These are phyloP conservation scores for Exophiala aquamarina DNA, from an alignment of 2,329 filamentous ascomycete genomes.

Conservation along the genomic window DNA sequence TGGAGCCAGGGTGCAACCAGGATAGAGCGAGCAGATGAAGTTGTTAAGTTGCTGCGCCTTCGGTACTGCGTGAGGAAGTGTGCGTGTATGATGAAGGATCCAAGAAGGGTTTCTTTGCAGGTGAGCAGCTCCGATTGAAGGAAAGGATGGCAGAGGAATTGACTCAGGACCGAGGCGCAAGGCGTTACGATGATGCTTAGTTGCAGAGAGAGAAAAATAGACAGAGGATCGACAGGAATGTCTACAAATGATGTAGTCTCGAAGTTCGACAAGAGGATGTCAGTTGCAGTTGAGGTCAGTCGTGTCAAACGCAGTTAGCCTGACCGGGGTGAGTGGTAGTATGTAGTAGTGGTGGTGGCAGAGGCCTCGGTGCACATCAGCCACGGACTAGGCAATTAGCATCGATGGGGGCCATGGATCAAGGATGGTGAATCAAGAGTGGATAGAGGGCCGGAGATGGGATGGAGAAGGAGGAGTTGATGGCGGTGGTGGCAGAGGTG, in stretches of 20 bases:
- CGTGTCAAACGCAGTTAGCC: no score
- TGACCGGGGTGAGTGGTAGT: constrained; percentile 11
- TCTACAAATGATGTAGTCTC: constrained; percentile 1
- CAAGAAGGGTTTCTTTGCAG: constrained; percentile 5
- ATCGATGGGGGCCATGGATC: constrained; percentile 15
- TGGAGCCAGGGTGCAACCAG: constrained; percentile 4
- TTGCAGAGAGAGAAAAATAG: constrained; percentile 7
- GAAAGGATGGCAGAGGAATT: not conserved
- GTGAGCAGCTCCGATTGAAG: not conserved
- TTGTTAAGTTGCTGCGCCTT: constrained; percentile 22
- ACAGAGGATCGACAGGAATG: constrained; percentile 13
- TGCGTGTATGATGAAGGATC: not conserved
- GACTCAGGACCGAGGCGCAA: not conserved
- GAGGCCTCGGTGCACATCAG: constrained; percentile 5
- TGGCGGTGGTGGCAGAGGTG: not conserved
- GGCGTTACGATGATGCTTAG: not conserved
- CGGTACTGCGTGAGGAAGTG: constrained; percentile 12
- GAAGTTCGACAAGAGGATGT: constrained; percentile 2
- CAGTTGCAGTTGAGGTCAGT: constrained; percentile 5
- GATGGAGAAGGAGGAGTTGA: not conserved
- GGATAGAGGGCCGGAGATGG: constrained; percentile 9
- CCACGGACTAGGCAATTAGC: constrained; percentile 4
- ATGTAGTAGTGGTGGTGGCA: constrained; percentile 4
- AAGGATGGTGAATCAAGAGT: constrained; percentile 17
- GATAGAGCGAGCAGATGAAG: constrained; percentile 1